phyloP scores from a whole-genome alignment of 2,329 filamentous ascomycete genomes.

The Ceratocystis colombiana region DNA sequence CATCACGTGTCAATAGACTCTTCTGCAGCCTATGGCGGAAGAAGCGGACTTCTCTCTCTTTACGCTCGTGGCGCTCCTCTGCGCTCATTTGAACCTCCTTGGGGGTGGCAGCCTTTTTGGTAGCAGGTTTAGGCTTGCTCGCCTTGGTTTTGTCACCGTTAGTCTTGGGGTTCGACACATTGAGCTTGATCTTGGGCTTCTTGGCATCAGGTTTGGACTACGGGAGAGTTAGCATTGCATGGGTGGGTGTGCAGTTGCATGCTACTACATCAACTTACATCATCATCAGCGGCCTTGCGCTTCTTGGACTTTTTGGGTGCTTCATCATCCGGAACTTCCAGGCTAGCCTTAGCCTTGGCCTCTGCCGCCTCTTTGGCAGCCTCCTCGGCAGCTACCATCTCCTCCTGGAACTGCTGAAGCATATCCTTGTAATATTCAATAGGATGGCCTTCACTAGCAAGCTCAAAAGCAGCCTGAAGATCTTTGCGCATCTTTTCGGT shows the following conservation, averaged over 20 bases:
- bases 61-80: constrained; percentile 49
- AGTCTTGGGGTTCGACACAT: constrained; percentile 51
- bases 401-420: constrained; percentile 59
- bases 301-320: constrained; percentile 63
- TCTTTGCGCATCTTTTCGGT: constrained; percentile 73
- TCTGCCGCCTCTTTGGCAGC: constrained; percentile 42
- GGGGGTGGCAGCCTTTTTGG: constrained; percentile 45
- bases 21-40: constrained; percentile 91
- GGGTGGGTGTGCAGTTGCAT: background rate
- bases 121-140: constrained; percentile 44
- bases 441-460: constrained; percentile 68
- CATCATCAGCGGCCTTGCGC: constrained; percentile 71
- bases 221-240: constrained; percentile 10
- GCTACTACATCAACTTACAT: constrained; percentile 38
- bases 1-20: constrained; percentile 76
- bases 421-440: constrained; percentile 76
- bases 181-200: constrained; percentile 59
- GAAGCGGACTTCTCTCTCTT: constrained; percentile 75
- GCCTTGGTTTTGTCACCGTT: constrained; percentile 37
- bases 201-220: constrained; percentile 45
- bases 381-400: constrained; percentile 45
- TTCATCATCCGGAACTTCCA: constrained; percentile 47
- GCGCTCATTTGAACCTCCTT: constrained; percentile 50
- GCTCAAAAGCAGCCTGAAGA: constrained; percentile 65
- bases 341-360: constrained; percentile 31